These are phyloP conservation scores for Casuarina glauca DNA, from an alignment of 306 rosid species.

Conservation along the genomic window DNA sequence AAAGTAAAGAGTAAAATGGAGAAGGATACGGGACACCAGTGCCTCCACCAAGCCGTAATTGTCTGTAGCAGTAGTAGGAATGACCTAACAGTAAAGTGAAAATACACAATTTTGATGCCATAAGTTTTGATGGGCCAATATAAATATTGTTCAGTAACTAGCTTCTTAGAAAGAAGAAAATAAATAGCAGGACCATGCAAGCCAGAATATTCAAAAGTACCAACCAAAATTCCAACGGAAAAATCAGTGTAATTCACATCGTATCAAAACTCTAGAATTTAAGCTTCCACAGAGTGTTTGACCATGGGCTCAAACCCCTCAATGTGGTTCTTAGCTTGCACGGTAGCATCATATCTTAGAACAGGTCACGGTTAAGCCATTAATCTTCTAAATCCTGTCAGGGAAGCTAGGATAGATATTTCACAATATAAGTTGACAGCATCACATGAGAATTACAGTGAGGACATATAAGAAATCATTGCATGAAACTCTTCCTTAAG, in stretches of 20 bases:
- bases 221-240: not conserved
- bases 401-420: not conserved
- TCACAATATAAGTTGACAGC: not conserved
- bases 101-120: not conserved
- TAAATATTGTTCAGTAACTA: not conserved
- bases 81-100: conserved; percentile 48
- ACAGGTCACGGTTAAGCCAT: not conserved
- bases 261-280: not conserved
- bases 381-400: too few species aligned
- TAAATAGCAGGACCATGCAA: not conserved
- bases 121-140: not conserved
- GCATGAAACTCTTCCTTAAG: not conserved
- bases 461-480: not conserved
- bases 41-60: conserved; percentile 79
- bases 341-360: not conserved
- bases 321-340: too few species aligned
- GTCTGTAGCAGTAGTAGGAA: conserved; percentile 59
- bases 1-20: conserved; percentile 19
- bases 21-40: conserved; percentile 85
- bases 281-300: not conserved
- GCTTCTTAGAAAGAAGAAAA: conserved; percentile 1
- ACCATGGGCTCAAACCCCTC: not conserved
- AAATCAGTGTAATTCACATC: not conserved
- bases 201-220: not conserved
- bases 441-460: not conserved